Evolutionary conservation across 2,329 filamentous ascomycete genomes (phyloP).

Genomic region (Ustilaginoidea virens): DNA sequence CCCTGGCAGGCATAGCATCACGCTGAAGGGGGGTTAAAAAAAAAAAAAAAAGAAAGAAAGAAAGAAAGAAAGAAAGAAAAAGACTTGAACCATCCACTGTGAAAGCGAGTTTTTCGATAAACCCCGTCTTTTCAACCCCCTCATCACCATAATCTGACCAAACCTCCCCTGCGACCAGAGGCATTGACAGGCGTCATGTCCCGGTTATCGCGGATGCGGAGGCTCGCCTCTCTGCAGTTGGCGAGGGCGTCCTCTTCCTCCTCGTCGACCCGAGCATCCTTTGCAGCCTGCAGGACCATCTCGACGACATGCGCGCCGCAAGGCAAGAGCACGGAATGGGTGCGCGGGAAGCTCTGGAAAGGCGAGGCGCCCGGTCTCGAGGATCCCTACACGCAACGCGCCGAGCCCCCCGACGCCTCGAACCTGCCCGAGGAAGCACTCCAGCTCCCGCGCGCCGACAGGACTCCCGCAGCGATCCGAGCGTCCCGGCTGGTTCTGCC

Average conservation of each 20-base stretch:
- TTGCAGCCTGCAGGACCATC: slow-evolving; percentile 14
- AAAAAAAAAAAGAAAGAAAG: too few species aligned
- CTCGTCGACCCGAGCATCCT: slow-evolving; percentile 11
- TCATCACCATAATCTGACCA: neutral
- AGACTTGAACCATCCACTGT: too few species aligned
- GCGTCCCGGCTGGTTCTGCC: slow-evolving; percentile 18
- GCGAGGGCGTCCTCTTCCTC: slow-evolving; percentile 9
- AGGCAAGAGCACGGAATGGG: slow-evolving; percentile 20
- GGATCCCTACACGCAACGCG: slow-evolving; percentile 22
- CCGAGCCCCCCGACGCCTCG: slow-evolving; percentile 12
- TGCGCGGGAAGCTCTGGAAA: slow-evolving; percentile 25
- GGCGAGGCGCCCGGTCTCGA: slow-evolving; percentile 21
- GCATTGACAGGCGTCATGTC: slow-evolving; percentile 18
- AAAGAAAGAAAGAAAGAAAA: too few species aligned
- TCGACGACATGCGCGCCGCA: slow-evolving; percentile 18
- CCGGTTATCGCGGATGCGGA: slow-evolving; percentile 24
- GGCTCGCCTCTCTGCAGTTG: slow-evolving; percentile 16
- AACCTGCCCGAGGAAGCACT: slow-evolving; percentile 17
- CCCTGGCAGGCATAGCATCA: too few species aligned
- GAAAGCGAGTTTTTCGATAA: too few species aligned
- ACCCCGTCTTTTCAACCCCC: too few species aligned
- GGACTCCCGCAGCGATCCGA: slow-evolving; percentile 12
- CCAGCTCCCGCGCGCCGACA: slow-evolving; percentile 8
- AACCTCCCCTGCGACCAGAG: neutral
- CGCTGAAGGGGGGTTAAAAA: too few species aligned